Evolutionary conservation across 2,329 filamentous ascomycete species (phyloP).

Genomic region (Ascocoryne sarcoides): DNA sequence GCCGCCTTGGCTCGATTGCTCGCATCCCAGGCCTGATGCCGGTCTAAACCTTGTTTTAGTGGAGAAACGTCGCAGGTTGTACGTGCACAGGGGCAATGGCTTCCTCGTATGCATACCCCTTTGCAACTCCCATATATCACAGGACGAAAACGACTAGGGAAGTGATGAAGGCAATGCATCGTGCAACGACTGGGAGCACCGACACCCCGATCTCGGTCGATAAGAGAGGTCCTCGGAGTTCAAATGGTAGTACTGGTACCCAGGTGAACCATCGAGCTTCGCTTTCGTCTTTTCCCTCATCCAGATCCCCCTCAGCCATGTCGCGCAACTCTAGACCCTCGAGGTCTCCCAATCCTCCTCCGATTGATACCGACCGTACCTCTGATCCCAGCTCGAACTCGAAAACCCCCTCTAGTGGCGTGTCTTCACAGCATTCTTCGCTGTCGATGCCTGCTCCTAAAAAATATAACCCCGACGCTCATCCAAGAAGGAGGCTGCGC

Average conservation of each 20-base stretch:
- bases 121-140: slow-evolving; percentile 10
- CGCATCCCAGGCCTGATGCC: too few species aligned
- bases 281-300: slow-evolving; percentile 53
- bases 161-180: neutral
- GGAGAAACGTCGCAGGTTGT: slow-evolving; percentile 1
- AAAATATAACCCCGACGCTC: slow-evolving; percentile 41
- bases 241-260: slow-evolving; percentile 25
- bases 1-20: too few species aligned
- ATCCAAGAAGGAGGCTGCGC: slow-evolving; percentile 48
- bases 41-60: slow-evolving; percentile 8
- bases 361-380: slow-evolving; percentile 44
- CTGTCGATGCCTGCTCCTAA: slow-evolving; percentile 43
- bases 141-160: slow-evolving; percentile 6
- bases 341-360: slow-evolving; percentile 42
- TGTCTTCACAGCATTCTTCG: slow-evolving; percentile 52
- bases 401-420: slow-evolving; percentile 49
- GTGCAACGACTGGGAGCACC: neutral
- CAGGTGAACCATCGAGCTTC: slow-evolving; percentile 39
- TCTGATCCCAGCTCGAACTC: slow-evolving; percentile 53
- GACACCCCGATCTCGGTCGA: neutral
- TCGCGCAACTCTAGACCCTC: slow-evolving; percentile 43
- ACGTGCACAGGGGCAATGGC: slow-evolving; percentile 6
- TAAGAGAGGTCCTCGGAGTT: slow-evolving; percentile 18
- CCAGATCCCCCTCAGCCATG: slow-evolving; percentile 49
- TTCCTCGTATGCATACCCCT: too few species aligned